Evolutionary conservation across 2,329 filamentous ascomycete genomes (phyloP).

Genomic region (Lomentospora prolificans): DNA sequence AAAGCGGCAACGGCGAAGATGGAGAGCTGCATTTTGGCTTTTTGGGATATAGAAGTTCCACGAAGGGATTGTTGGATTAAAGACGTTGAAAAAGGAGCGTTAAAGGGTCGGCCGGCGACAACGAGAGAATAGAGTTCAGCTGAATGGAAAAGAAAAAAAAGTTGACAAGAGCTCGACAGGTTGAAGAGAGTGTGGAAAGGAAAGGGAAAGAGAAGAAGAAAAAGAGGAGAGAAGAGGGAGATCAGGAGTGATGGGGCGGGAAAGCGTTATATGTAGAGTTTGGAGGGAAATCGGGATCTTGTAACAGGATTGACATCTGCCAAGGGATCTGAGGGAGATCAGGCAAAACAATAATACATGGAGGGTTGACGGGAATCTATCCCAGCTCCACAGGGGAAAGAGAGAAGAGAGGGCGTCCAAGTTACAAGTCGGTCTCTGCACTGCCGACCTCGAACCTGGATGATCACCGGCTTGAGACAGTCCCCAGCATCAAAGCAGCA

Average conservation of each 20-base stretch:
- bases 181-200: constrained; percentile 3
- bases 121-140: not conserved
- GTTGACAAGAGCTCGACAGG: not conserved
- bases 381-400: not conserved
- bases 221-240: constrained; percentile 3
- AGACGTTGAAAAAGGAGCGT: constrained; percentile 5
- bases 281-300: not conserved
- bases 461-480: not conserved
- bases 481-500: not conserved
- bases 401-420: not conserved
- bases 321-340: not conserved
- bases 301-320: constrained; percentile 2
- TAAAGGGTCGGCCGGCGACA: constrained; percentile 10
- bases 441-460: not conserved
- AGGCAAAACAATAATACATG: not conserved
- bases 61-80: not conserved
- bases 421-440: not conserved
- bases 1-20: constrained; percentile 36
- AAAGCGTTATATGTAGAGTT: constrained; percentile 8
- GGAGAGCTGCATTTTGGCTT: constrained; percentile 30
- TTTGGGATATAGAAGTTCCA: not conserved
- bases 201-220: constrained; percentile 2
- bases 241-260: constrained; percentile 7
- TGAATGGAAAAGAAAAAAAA: not conserved
- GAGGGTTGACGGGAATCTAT: not conserved